These are phyloP conservation scores for Pythium pyrilobum DNA, from an alignment of 352 stramenopile genomes.

Conservation along the genomic window DNA sequence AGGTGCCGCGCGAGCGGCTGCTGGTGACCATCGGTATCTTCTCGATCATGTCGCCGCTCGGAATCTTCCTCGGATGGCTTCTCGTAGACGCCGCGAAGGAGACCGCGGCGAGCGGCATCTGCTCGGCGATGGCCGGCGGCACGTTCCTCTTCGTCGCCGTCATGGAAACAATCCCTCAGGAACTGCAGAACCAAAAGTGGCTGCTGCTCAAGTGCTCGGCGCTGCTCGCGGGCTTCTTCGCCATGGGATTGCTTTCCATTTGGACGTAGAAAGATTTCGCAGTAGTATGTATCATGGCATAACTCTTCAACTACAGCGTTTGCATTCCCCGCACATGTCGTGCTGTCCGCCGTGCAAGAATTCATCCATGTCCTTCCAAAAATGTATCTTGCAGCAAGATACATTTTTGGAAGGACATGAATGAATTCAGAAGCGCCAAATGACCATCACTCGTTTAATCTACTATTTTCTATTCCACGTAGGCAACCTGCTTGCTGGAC, in stretches of 20 bases:
- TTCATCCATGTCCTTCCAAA: too few relatives aligned
- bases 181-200: conserved; percentile 51
- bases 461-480: background rate
- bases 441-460: background rate
- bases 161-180: conserved; percentile 80
- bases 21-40: conserved; percentile 48
- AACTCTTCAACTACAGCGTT: too few relatives aligned
- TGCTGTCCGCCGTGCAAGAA: too few relatives aligned
- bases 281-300: too few relatives aligned
- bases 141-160: conserved; percentile 80
- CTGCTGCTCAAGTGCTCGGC: conserved; percentile 49
- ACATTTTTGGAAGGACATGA: too few relatives aligned
- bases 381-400: too few relatives aligned
- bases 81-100: conserved; percentile 38
- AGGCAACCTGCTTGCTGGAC: background rate
- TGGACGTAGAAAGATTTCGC: too few relatives aligned
- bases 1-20: conserved; percentile 32
- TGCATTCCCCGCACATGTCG: too few relatives aligned
- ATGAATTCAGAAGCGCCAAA: too few relatives aligned
- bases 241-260: conserved; percentile 66
- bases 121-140: conserved; percentile 65
- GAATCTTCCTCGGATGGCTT: conserved; percentile 57
- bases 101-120: conserved; percentile 52
- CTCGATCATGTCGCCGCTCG: conserved; percentile 68
- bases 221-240: conserved; percentile 46